These are phyloP conservation scores for Leishmania braziliensis DNA, from an alignment of 208 protist genomes.

Conservation along the genomic window DNA sequence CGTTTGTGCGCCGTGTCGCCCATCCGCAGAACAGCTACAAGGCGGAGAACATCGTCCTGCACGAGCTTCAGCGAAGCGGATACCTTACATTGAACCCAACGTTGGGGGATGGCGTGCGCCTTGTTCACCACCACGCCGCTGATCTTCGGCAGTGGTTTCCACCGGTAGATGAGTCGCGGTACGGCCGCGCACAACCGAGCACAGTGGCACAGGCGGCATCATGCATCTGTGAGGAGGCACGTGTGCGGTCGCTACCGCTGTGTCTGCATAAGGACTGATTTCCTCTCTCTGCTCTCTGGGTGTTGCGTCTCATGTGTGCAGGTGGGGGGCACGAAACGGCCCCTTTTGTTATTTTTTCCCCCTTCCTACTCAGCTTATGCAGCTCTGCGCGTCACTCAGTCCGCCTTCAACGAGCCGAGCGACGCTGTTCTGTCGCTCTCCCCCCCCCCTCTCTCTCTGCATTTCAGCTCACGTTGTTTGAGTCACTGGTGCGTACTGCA, in stretches of 20 bases:
- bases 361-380: not conserved
- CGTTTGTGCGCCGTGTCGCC: constrained; percentile 44
- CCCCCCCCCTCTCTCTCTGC: not conserved
- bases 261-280: not conserved
- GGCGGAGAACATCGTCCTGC: constrained; percentile 86
- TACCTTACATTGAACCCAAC: constrained; percentile 78
- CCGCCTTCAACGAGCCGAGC: not conserved
- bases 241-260: not conserved
- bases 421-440: not conserved
- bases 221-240: constrained; percentile 10
- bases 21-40: constrained; percentile 90
- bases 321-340: not conserved
- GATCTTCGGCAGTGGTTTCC: constrained; percentile 89
- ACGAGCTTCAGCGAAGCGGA: constrained; percentile 66
- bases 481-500: not conserved
- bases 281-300: not conserved
- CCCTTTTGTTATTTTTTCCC: not conserved
- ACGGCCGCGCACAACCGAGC: constrained; percentile 46
- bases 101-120: constrained; percentile 38
- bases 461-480: not conserved
- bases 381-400: not conserved
- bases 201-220: constrained; percentile 48
- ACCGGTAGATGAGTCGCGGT: constrained; percentile 69
- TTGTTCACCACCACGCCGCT: constrained; percentile 75
- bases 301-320: not conserved